Percentiles rank a stretch among this genome's conserved stretches.
Conservation (phyloP, 306 rosid genomes). For the Crataegus laevigata region DNA sequence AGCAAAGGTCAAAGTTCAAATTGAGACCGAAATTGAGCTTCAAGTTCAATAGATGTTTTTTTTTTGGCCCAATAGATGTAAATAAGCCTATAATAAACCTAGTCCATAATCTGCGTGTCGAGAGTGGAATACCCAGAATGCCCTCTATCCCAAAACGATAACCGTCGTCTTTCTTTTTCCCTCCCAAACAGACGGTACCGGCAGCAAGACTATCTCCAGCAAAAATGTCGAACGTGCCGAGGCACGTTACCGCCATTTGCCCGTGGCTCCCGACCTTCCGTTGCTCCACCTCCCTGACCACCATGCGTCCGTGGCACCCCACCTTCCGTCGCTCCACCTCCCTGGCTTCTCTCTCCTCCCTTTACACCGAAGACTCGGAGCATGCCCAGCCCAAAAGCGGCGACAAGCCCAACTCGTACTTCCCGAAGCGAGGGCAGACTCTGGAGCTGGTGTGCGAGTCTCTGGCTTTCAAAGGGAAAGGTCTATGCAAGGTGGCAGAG, state of each 20-base stretch:
- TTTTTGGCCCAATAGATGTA: too few species aligned
- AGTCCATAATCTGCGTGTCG: too few species aligned
- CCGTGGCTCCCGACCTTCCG: conserved; percentile 38
- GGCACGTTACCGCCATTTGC: conserved; percentile 30
- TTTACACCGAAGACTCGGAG: conserved; percentile 35
- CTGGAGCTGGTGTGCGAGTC: conserved; percentile 78
- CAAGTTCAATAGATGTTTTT: too few species aligned
- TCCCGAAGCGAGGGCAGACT: conserved; percentile 86
- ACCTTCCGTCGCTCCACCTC: conserved; percentile 29
- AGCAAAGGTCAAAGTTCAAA: too few species aligned
- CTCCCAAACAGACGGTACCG: background rate
- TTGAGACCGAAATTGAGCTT: too few species aligned
- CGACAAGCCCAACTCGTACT: conserved; percentile 32
- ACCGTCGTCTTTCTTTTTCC: background rate
- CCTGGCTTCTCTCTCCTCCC: conserved; percentile 24
- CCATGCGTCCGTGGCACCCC: conserved; percentile 36
- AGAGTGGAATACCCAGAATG: background rate
- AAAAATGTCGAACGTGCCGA: conserved; percentile 54
- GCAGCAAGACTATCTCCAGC: background rate
- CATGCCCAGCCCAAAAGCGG: conserved; percentile 14
- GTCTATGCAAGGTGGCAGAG: conserved; percentile 70
- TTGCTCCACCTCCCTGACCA: conserved; percentile 19
- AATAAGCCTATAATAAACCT: too few species aligned
- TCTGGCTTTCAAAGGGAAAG: conserved; percentile 82
- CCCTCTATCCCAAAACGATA: conserved; percentile 3